Evolutionary conservation across 495 filamentous ascomycete species (phyloP), one percentile per base, ranked within the genome.

Genomic region (Cercophora newfieldiana): DNA sequence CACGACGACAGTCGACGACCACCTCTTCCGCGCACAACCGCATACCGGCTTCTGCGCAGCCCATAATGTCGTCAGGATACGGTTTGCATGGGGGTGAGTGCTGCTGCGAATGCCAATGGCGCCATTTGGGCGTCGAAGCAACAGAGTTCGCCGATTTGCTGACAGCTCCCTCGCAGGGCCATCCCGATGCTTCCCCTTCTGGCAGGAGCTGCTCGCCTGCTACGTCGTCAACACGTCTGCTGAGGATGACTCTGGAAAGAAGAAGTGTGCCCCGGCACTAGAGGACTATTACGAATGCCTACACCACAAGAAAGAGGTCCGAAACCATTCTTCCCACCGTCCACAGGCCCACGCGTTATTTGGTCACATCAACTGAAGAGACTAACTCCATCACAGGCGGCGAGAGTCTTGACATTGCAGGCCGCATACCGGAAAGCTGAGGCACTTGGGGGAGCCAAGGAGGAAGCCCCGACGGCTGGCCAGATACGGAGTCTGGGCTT

Each of bases 241-340:
- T 51, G 88, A 91, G 24, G 89, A 94, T 71, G 84, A 86, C 61
- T 83, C 87, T 10, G 93, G 93, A 53, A 94, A 91, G 81, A 90
- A 88, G 82, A 97, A 96, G 82, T 99, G 95, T 77, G 74, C 84
- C 48, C 91, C 91, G n/a, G 88, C 88, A 31, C 81, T 97, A 68
- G 95, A 98, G 74, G 95, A 99, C 74, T 98, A 98, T 84, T 91
- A 96, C 79, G 95, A 99, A 83, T 99, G 96, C 82, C 83, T 99
- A 74, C 94, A 99, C 77, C 95, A 99, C 84, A 90, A 86, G 80
- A 97, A 98, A 82, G 95, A 99, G 92, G 95, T 97, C 70, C 69
- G 78, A 62, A n/a, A n/a, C n/a, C n/a, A 28, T 10, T 26, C 33
- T 67, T 26, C 19, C 31, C 26, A 56, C 31, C 16, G 30, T 21